Percentiles rank a stretch among this genome's conserved stretches.
These are phyloP conservation scores for Xylaria grammica DNA, from an alignment of 495 filamentous ascomycete species.

Conservation along the genomic window DNA sequence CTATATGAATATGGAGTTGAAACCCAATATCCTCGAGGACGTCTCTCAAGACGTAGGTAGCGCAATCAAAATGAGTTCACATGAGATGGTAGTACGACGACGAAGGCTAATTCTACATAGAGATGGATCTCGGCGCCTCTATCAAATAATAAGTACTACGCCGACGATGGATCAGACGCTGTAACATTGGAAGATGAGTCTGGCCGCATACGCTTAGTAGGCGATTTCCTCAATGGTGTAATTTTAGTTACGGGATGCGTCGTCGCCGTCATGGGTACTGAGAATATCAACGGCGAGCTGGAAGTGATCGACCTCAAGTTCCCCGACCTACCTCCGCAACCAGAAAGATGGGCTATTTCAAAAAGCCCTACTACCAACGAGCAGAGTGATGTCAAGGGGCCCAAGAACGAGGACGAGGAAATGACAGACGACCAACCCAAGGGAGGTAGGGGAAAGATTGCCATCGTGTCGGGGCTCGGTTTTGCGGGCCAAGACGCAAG, in stretches of 20 bases:
- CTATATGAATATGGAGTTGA: conserved; percentile 96
- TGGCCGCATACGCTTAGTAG: conserved; percentile 83
- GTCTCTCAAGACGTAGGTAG: conserved; percentile 82
- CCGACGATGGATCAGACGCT: conserved; percentile 63
- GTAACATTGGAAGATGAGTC: conserved; percentile 96
- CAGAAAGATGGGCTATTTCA: conserved; percentile 71
- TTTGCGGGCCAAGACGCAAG: conserved; percentile 74
- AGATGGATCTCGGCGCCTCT: conserved; percentile 87
- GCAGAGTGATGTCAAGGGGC: conserved; percentile 28
- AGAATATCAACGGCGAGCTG: conserved; percentile 89
- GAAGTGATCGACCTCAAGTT: conserved; percentile 89
- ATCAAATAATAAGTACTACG: conserved; percentile 75
- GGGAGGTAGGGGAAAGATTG: conserved; percentile 64
- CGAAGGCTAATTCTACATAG: conserved; percentile 44
- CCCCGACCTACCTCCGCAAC: conserved; percentile 82
- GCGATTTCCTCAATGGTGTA: conserved; percentile 63
- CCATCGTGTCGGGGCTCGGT: conserved; percentile 84
- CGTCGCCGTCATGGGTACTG: conserved; percentile 88
- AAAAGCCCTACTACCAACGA: conserved; percentile 33
- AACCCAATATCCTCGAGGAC: conserved; percentile 96
- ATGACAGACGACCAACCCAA: conserved; percentile 47
- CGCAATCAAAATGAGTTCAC: not conserved
- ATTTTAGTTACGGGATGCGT: conserved; percentile 90
- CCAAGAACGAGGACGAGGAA: conserved; percentile 48
- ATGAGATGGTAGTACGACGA: not conserved